Evolutionary conservation across 202 grass and related monocot species (phyloP), one percentile per base, ranked within the genome.

Genomic region (Panicum virgatum): DNA sequence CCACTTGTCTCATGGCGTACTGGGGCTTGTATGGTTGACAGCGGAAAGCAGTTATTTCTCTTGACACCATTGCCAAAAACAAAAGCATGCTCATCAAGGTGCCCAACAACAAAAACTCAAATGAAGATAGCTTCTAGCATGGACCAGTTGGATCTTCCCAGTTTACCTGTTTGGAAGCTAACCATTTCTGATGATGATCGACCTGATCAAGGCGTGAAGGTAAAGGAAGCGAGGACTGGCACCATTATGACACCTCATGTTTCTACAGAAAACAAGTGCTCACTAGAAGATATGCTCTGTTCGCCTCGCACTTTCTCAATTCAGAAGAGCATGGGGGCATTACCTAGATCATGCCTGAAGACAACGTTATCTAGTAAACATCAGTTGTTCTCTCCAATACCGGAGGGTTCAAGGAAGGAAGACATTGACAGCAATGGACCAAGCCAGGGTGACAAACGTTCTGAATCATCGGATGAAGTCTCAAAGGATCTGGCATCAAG

Each of bases 1-100:
- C 93, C 96, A 25, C 96, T 99, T 52, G 96, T 96, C 59, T 92
- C 91, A 25, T 96, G 91, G 93, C 90, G 91, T 85, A 37, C 83
- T 15, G 92, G 89, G 69, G 26, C 87, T 40, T 99, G 96, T 72
- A 88, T 78, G 52, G 83, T 88, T 13, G 96, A 96, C 40, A 70
- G 87, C 39, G 91, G 87, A 56, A 99, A 90, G 61, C 96, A 96
- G 84, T 50, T 96, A 13, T 99, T 99, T 89, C 83, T 89, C 20
- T 90, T 99, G 73, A 96, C 93, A 76, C 96, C 93, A 44, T 75
- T 99, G 72, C 73, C 89, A 22, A 79, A 94, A 88, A 54, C 72
- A 65, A 87, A 93, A 73, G 20, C 64, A 32, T 81, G 50, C 77
- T 58, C 82, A 5, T 92, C 84, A 52, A 92, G 68, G 79, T 78